Evolutionary conservation across 148 eudicot species (phyloP).

Genomic region (Camellia lanceoleosa): DNA sequence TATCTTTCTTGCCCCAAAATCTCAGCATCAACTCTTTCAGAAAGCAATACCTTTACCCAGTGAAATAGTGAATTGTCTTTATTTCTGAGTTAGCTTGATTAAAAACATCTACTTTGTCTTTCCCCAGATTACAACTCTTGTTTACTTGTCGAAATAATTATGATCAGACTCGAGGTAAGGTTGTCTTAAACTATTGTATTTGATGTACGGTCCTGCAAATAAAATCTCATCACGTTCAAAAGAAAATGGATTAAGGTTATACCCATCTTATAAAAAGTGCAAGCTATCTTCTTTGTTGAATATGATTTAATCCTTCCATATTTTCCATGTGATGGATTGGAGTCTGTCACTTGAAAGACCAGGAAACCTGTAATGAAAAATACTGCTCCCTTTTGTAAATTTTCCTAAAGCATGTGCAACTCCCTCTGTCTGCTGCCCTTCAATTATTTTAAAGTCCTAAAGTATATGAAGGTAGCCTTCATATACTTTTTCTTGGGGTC

Average conservation of each 20-base stretch:
- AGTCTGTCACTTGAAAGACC: background rate
- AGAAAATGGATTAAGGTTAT: too few relatives aligned
- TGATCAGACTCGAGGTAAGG: background rate
- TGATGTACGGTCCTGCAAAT: background rate
- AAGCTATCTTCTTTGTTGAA: background rate
- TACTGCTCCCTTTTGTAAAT: background rate
- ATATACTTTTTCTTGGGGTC: background rate
- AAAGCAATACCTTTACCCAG: background rate
- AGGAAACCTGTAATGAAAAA: background rate
- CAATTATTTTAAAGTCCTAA: background rate
- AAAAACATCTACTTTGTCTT: conserved; percentile 7
- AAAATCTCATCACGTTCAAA: background rate
- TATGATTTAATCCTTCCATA: background rate
- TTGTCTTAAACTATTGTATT: background rate
- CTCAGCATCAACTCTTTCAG: background rate
- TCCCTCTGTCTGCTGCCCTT: background rate
- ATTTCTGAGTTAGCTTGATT: background rate
- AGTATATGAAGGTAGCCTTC: background rate
- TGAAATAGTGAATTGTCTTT: background rate
- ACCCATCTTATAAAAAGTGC: background rate
- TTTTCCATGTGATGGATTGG: background rate
- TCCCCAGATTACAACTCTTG: background rate
- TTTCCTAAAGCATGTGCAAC: background rate
- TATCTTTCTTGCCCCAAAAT: background rate
- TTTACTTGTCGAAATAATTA: background rate